phyloP scores from a whole-genome alignment of 768 basidiomycete genomes.

The Podaxis sp. region DNA sequence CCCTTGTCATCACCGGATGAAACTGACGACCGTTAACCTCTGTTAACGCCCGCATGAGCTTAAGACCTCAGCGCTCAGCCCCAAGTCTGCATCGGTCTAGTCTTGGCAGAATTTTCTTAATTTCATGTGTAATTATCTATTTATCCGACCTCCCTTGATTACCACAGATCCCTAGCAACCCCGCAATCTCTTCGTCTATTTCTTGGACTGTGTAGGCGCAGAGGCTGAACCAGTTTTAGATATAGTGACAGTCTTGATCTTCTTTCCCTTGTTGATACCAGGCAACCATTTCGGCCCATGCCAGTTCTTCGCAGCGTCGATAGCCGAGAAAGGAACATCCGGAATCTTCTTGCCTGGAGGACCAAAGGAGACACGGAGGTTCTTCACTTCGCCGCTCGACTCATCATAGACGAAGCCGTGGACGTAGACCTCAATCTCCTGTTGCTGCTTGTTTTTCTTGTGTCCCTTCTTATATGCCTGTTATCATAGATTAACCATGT shows the following conservation, averaged over 20 bases:
- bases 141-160: no score
- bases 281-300: slow-evolving; percentile 20
- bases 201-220: not conserved
- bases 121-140: no score
- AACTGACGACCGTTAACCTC: not conserved
- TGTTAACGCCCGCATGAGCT: not conserved
- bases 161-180: no score
- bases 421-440: slow-evolving; percentile 36
- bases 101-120: no score
- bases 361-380: slow-evolving; percentile 44
- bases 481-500: slow-evolving; percentile 14
- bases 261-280: slow-evolving; percentile 25
- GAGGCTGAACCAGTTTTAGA: not conserved
- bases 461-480: slow-evolving; percentile 20
- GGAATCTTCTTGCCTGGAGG: slow-evolving; percentile 35
- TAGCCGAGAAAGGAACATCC: slow-evolving; percentile 30
- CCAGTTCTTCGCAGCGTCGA: slow-evolving; percentile 27
- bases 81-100: not conserved
- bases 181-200: not conserved
- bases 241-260: not conserved
- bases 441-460: slow-evolving; percentile 21
- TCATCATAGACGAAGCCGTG: slow-evolving; percentile 62
- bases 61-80: not conserved
- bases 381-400: slow-evolving; percentile 44
- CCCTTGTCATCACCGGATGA: not conserved